phyloP scores from a whole-genome alignment of 2,329 filamentous ascomycete genomes.

The Trichoderma breve region DNA sequence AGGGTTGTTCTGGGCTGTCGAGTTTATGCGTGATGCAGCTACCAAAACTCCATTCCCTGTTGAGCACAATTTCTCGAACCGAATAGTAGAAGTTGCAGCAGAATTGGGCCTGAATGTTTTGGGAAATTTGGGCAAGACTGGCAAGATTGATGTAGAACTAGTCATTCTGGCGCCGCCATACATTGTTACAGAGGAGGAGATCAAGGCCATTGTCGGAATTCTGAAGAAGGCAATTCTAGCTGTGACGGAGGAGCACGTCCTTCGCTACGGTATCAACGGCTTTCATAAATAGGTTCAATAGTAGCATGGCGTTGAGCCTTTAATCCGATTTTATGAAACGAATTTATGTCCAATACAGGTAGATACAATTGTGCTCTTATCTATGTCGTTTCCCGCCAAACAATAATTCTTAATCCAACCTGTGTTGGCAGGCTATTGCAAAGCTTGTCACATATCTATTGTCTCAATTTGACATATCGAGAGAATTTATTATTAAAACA shows the following conservation, averaged over 20 bases:
- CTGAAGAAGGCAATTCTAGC: neutral
- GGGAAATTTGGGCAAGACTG: neutral
- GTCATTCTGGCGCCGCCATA: neutral
- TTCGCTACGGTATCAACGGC: neutral
- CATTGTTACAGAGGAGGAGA: neutral
- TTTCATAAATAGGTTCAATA: neutral
- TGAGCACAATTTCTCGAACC: neutral
- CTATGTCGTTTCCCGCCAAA: neutral
- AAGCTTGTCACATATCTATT: neutral
- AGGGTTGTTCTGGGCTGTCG: neutral
- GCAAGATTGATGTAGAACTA: neutral
- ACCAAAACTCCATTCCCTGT: neutral
- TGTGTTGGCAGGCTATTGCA: neutral
- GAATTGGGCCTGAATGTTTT: neutral
- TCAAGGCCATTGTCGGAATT: neutral
- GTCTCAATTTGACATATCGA: no score
- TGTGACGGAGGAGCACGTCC: neutral
- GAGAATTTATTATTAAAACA: no score
- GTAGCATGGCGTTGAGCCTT: rapidly evolving
- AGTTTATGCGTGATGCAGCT: neutral
- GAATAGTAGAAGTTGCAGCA: neutral
- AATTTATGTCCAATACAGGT: neutral
- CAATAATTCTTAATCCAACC: neutral
- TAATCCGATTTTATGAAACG: neutral
- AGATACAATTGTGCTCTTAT: neutral